Conservation (phyloP, 2,329 filamentous ascomycete species). For the Cercospora berteroae region DNA sequence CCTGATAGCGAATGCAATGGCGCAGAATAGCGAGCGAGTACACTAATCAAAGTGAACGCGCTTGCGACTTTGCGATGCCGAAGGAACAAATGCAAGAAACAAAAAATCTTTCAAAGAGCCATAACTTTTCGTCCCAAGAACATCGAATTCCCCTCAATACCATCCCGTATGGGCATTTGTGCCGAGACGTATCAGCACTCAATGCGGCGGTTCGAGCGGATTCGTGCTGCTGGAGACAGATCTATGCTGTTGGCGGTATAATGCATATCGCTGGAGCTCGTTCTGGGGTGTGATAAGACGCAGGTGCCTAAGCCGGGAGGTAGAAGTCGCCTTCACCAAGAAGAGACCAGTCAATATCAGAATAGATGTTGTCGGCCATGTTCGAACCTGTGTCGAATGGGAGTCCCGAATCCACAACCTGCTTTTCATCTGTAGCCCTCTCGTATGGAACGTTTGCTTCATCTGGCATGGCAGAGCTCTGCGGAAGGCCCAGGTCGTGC, state of each 20-base stretch:
- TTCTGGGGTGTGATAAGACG: not conserved
- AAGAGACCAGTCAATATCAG: slow-evolving; percentile 9
- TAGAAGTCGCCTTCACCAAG: not conserved
- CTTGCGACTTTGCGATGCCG: not conserved
- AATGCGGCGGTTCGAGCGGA: too few relatives aligned
- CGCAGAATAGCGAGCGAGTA: not conserved
- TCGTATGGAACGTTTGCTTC: not conserved
- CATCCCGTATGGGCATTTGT: too few relatives aligned
- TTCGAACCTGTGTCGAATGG: not conserved
- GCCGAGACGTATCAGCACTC: too few relatives aligned
- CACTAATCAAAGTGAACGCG: not conserved
- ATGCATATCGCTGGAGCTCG: not conserved
- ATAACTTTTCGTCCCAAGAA: too few relatives aligned
- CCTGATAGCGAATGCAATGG: not conserved
- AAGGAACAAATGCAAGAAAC: not conserved
- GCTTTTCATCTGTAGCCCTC: not conserved
- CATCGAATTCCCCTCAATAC: too few relatives aligned
- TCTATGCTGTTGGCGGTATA: not conserved
- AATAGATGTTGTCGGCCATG: not conserved
- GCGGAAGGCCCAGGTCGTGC: not conserved
- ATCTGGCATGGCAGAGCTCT: not conserved
- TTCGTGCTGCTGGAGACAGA: too few relatives aligned
- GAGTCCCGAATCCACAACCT: not conserved
- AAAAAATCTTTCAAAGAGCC: too few relatives aligned
- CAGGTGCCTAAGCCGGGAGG: not conserved